Evolutionary conservation across 805 yeast species (phyloP).

Genomic region (Torulaspora indica): DNA sequence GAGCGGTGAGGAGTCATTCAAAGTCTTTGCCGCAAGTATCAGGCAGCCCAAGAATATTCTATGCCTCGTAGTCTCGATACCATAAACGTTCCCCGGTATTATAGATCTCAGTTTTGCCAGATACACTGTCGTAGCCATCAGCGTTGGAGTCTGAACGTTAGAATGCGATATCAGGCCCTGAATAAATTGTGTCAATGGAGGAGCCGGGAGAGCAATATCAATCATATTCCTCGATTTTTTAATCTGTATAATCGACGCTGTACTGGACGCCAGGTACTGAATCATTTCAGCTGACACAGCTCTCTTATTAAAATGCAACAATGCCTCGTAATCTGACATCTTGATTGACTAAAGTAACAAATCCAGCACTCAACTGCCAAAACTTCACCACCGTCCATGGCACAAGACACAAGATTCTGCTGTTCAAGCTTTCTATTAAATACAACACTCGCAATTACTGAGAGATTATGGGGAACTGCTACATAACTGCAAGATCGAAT

Average conservation of each 20-base stretch:
- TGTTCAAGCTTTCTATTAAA: neutral
- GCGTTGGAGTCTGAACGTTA: constrained; percentile 90
- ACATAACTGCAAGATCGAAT: neutral
- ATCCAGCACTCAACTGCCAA: no score
- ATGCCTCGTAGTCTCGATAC: constrained; percentile 90
- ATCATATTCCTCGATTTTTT: constrained; percentile 18
- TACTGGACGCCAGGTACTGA: constrained; percentile 24
- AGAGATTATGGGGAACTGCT: constrained; percentile 3
- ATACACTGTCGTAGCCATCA: constrained; percentile 88
- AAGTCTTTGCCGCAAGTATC: constrained; percentile 84
- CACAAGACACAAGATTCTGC: no score
- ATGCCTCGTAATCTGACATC: constrained; percentile 32
- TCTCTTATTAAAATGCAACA: constrained; percentile 27
- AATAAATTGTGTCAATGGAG: constrained; percentile 61
- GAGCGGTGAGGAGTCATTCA: constrained; percentile 91
- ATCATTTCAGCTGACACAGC: constrained; percentile 33
- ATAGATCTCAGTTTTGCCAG: constrained; percentile 69
- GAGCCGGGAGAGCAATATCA: constrained; percentile 28
- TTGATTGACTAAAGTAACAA: neutral
- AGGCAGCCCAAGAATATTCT: constrained; percentile 86
- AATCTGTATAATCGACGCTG: constrained; percentile 30
- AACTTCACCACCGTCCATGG: no score
- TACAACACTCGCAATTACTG: neutral
- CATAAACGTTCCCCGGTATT: constrained; percentile 82
- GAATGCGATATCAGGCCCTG: constrained; percentile 68